Evolutionary conservation across 2,329 filamentous ascomycete species (phyloP), one percentile per base, ranked within the genome.

Genomic region (Cladosporium halotolerans): DNA sequence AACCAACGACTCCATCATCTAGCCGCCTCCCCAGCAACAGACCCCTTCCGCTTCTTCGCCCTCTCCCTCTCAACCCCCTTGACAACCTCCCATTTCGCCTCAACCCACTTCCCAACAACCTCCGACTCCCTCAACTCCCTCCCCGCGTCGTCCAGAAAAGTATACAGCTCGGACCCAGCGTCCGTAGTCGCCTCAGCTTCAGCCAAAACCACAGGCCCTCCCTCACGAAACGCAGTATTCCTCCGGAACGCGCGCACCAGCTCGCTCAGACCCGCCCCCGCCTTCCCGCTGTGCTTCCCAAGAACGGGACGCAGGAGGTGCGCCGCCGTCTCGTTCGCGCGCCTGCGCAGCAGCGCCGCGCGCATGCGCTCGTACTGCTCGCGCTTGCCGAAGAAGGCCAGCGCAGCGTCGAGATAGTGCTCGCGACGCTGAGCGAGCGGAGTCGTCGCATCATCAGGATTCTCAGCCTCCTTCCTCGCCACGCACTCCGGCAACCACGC

Each of bases 401-500:
- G 76, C 0, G 80, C 83, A 46, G 81, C 75, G 0, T 75, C 61
- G 0, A 77, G 75, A 1, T 85, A 72, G 4, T 72, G 49, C 6
- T 76, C 68, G 18, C 83, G 71, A 2, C 64, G 64, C 1, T 63
- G 55, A 60, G 62, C 3, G 51, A 48, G 10, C 10, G 34, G 10
- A 36, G 10, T 36, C 34, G 4, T 4, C 10, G 5, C 34, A 36
- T 9, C 34, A 36, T 9, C 7, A 11, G 34, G 3, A 36, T 36
- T 11, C 34, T 6, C 8, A 5, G 5, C 2, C 10, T 16, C 2
- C 32, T 11, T 50, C 8, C 33, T 45, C 52, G 68, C 68, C 1
- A 74, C 70, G 54, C 79, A 79, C 2, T 62, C 62, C 0, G 83
- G 81, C n/a, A 86, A 67, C 57, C 81, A 89, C 4, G 83, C 79